A percentile compares a stretch with the other conserved stretches of the same genome.
phyloP scores from a whole-genome alignment of 768 basidiomycete genomes.

The Gymnopilus dilepis region DNA sequence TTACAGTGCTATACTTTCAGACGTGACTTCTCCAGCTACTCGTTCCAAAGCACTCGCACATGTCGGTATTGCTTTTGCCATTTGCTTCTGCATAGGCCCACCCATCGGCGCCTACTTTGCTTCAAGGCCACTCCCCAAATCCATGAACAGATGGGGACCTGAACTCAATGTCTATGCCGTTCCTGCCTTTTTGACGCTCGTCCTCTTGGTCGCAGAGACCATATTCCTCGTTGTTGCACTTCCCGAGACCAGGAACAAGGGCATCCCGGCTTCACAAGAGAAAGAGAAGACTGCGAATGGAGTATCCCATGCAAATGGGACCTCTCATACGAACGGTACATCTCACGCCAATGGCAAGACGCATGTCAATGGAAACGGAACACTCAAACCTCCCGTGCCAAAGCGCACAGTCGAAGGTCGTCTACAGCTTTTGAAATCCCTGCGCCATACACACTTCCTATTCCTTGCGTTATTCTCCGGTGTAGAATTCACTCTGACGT shows the following conservation, averaged over 20 bases:
- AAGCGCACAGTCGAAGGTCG: constrained; percentile 52
- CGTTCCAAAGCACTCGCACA: constrained; percentile 88
- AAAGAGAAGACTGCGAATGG: constrained; percentile 29
- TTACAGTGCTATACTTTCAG: constrained; percentile 87
- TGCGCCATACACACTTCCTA: constrained; percentile 77
- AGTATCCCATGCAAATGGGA: constrained; percentile 11
- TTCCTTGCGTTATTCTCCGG: constrained; percentile 94
- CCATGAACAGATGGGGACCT: constrained; percentile 56
- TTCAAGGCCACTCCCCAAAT: constrained; percentile 74
- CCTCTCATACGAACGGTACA: constrained; percentile 20
- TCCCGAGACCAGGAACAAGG: constrained; percentile 82
- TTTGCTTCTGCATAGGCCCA: constrained; percentile 93
- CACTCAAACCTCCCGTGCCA: constrained; percentile 30
- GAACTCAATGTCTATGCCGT: constrained; percentile 89
- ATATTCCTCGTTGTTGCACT: constrained; percentile 73
- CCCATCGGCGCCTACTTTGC: constrained; percentile 97
- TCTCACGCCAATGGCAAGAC: constrained; percentile 22
- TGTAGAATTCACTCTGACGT: constrained; percentile 95
- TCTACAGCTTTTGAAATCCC: constrained; percentile 56
- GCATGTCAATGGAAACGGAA: constrained; percentile 25
- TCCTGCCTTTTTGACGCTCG: constrained; percentile 85
- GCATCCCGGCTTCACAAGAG: constrained; percentile 25
- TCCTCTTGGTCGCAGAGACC: constrained; percentile 81
- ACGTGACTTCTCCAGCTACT: constrained; percentile 80
- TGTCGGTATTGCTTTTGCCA: constrained; percentile 95